Base-by-base conservation (phyloP, 352 stramenopile species). In the Globisporangium cylindrosporum region DNA sequence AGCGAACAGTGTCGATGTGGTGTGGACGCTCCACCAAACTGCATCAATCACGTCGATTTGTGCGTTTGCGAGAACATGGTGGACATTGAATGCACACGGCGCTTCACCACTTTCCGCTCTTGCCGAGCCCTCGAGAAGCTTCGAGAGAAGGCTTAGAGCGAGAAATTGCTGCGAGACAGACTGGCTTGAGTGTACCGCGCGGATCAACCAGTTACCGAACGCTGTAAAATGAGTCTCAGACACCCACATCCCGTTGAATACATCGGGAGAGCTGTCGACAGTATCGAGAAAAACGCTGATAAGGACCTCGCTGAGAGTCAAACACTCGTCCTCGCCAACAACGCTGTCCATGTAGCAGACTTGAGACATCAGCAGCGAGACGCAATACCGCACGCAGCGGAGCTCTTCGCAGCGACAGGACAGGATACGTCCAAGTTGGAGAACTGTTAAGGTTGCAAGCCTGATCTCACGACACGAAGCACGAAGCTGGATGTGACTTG, bases 21-120 rank as follows among this genome's bases (percentile, higher is more conserved):
- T 62, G 34, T 55, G 15, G 5, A 27, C 9, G 29, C 58, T 70
- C 59, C 67, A 67, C 67, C 59, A 67, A 48, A 72, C 41, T 27
- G 54, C 49, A 18, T 64, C 61, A 46, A 72, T 56, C 20, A 67
- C 24, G n/a, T 64, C 60, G 20, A 62, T 27, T 9, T 62, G 20
- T 3, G 58, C 27, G 22, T 25, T 41, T 9, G 22, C 38, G 10
- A 70, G 46, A 24, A 12, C 25, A 6, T 8, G 24, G 14, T 20
- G 34, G 14, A 66, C 29, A 41, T 59, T n/a, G 12, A 46, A 61
- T 5, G 8, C 15, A 5, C 12, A 0, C 1, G 58, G 27, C 3
- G 10, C 6, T 3, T 20, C 12, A 32, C 3, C 12, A 32, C 3
- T 7, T 7, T 7, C 7, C 0, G 10, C 32, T 43, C 12, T 41